Evolutionary conservation across 192 early-diverging fungal species (phyloP), one percentile per base, ranked within the genome.

Genomic region (Backusella morwellensis): DNA sequence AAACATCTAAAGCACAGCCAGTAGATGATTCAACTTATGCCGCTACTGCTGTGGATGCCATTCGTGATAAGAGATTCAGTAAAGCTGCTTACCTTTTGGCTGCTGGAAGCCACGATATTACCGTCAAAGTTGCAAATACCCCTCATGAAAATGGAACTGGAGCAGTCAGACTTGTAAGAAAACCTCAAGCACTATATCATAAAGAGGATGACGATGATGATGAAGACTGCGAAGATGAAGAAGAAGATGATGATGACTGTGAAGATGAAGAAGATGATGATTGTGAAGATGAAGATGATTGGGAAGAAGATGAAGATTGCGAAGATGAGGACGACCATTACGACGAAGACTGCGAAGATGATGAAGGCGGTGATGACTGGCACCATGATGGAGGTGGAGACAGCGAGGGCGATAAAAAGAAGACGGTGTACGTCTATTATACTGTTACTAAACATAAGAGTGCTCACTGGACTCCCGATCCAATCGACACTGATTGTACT

Each of bases 111-210:
- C 59, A 75, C 17, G 59, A 75, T 17, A 75, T 75, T 29, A 47
- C 66, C 8, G 44, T 75, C 23, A 75, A 75, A n/a, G 40, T 35
- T 47, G 56, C 74, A n/a, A 42, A 75, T 23, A 35, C 74, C 19
- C 35, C 35, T 44, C 14, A 26, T 44, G 59, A 66, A 67, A 34
- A 44, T 15, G 74, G 59, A 44, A 42, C 21, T 47, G 73, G 56
- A 34, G 73, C 56, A 29, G 21, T 75, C 40, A 36, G 73, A 41
- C 36, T 75, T 41, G 38, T 66, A 9, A 21, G 66, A 66, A 38
- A 50, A 36, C n/a, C 47, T 32, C 52, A 73, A 15, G 34, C 35
- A 7, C 47, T 52, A 0, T 73, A 44, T 52, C 32, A 52, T n/a
- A 52, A 36, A n/a, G 38, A 73, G 47, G 21, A 19, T 12, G 19